Evolutionary conservation across 352 stramenopile genomes (phyloP), one percentile per base, ranked within the genome.

Genomic region (Pythium diclinum): DNA sequence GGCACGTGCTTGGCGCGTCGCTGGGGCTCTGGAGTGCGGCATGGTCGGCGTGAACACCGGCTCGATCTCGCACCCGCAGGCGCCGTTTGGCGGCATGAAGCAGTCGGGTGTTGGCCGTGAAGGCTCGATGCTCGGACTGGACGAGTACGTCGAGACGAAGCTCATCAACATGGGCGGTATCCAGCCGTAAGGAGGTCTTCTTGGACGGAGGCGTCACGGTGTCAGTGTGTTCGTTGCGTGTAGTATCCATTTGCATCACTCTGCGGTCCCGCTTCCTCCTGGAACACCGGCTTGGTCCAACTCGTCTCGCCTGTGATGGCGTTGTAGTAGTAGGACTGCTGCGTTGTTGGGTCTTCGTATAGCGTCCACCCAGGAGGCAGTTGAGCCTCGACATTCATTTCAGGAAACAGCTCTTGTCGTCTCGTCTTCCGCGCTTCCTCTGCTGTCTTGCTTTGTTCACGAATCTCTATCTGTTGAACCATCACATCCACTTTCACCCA

Each of bases 81-180:
- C 95, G 68, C 86, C 88, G 32, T 97, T 97, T 67, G 91, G 91
- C n/a, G 91, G 91, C 42, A 82, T 94, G 42, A 96, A 97, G 82
- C 77, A 96, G 72, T 97, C 88, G 21, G 91, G 91, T 21, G 58
- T 96, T 6, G 91, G 91, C 36, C 87, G 89, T 54, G 94, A 99
- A 67, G 96, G 90, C 67, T 93, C 87, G 17, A 79, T 81, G 33
- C 65, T 94, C 32, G 96, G 96, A 0, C 63, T 98, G 8, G 88
- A 96, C 25, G 96, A 99, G 76, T 99, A 99, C 76, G 72, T 97
- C 44, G 96, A 99, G 75, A 98, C 91, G 21, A 99, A 99, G 77
- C 98, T 99, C 72, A 79, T 99, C 40, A 84, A 71, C 63, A 78
- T 97, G 61, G 83, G 86, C 34, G 85, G 84, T 16, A 72, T 94